These are phyloP conservation scores for Mycena haematopus DNA, from an alignment of 768 basidiomycete genomes.

Conservation along the genomic window DNA sequence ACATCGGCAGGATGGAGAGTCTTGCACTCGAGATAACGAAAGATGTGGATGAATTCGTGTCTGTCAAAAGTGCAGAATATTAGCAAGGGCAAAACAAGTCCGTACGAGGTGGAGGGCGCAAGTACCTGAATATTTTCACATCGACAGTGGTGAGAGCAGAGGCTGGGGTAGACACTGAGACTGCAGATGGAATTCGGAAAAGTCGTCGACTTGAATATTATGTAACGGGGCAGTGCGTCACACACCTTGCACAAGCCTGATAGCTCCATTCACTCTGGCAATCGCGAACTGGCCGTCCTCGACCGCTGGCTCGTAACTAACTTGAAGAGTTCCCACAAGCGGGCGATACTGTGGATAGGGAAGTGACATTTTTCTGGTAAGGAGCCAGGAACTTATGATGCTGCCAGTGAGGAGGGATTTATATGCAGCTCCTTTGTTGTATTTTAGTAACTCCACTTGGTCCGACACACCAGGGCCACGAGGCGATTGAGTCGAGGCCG, in stretches of 20 bases:
- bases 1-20: constrained; percentile 59
- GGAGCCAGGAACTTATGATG: background rate
- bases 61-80: constrained; percentile 27
- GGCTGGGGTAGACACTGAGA: constrained; percentile 46
- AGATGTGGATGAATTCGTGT: constrained; percentile 71
- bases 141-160: constrained; percentile 54
- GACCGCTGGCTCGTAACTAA: constrained; percentile 10
- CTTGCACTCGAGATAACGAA: constrained; percentile 54
- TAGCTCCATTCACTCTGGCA: constrained; percentile 61
- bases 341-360: constrained; percentile 9
- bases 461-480: constrained; percentile 16
- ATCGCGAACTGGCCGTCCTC: constrained; percentile 56
- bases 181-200: constrained; percentile 35
- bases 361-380: constrained; percentile 13
- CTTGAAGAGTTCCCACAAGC: background rate
- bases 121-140: constrained; percentile 52
- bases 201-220: too few relatives aligned
- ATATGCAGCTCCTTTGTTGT: constrained; percentile 3
- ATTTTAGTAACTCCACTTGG: constrained; percentile 22
- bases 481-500: constrained; percentile 14
- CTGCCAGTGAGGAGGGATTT: background rate
- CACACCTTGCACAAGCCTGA: constrained; percentile 73
- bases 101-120: background rate
- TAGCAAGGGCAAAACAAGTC: background rate
- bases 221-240: too few relatives aligned